A percentile compares a stretch with the other conserved stretches of the same genome.
phyloP scores from a whole-genome alignment of 2,329 filamentous ascomycete genomes.

The Chaetomium olivaceum region DNA sequence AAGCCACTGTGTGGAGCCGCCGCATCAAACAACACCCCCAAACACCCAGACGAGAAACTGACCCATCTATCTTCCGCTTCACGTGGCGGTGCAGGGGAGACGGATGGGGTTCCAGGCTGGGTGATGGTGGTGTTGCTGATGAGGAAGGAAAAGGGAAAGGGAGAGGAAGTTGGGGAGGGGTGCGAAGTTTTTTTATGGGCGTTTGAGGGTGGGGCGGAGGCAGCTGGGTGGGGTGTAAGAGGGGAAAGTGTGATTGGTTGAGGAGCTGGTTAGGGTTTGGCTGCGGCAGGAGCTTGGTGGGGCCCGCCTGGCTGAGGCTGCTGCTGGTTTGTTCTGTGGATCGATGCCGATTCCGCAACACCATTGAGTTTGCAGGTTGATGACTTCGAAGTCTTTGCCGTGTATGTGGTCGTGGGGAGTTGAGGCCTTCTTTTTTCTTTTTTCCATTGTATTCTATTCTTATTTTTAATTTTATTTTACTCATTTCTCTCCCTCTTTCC shows the following conservation, averaged over 20 bases:
- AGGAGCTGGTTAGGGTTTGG: background rate
- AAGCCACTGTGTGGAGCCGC: constrained; percentile 8
- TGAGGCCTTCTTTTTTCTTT: too few relatives aligned
- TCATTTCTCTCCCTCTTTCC: too few relatives aligned
- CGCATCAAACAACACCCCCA: constrained; percentile 1
- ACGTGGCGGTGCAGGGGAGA: constrained; percentile 4
- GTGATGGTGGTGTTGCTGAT: background rate
- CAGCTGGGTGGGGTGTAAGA: background rate
- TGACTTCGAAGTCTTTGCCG: background rate
- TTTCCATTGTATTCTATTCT: too few relatives aligned
- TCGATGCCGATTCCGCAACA: background rate
- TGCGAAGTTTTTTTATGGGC: background rate
- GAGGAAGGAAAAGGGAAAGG: background rate
- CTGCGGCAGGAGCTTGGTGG: background rate
- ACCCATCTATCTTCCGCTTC: background rate
- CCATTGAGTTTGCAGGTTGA: background rate
- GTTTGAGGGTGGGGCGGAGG: background rate
- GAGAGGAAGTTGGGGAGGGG: background rate
- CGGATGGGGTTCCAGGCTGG: background rate
- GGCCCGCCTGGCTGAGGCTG: background rate
- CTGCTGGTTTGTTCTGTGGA: background rate
- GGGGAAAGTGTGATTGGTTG: background rate
- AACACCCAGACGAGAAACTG: background rate
- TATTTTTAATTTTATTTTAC: too few relatives aligned
- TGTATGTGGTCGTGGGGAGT: too few relatives aligned